These are phyloP conservation scores for Sugiyamaella paludigena DNA, from an alignment of 1,139 yeast genomes.

Conservation along the genomic window DNA sequence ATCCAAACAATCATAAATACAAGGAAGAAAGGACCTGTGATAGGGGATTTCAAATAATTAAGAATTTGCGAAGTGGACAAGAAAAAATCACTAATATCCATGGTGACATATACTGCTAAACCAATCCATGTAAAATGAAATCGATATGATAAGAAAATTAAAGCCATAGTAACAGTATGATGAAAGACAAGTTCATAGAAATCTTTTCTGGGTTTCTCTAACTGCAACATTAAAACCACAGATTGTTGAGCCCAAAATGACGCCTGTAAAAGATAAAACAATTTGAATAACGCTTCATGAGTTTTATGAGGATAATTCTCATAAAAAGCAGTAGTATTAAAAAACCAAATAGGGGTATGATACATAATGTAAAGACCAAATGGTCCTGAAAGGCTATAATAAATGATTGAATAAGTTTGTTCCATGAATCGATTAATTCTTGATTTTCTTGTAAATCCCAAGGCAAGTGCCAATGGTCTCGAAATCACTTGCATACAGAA, in stretches of 20 bases:
- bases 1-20: conserved; percentile 73
- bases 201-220: conserved; percentile 95
- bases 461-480: conserved; percentile 60
- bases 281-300: conserved; percentile 67
- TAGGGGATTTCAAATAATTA: conserved; percentile 70
- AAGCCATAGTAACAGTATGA: conserved; percentile 85
- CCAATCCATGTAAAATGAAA: conserved; percentile 98
- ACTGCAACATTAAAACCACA: conserved; percentile 70
- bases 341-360: conserved; percentile 80
- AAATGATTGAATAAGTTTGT: conserved; percentile 80
- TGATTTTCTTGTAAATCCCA: conserved; percentile 55
- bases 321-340: conserved; percentile 80
- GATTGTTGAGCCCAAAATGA: conserved; percentile 98
- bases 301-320: conserved; percentile 77
- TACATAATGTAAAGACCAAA: conserved; percentile 88
- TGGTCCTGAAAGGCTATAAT: conserved; percentile 80
- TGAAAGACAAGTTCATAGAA: conserved; percentile 74
- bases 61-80: conserved; percentile 81
- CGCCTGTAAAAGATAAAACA: conserved; percentile 87
- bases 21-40: conserved; percentile 65
- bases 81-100: conserved; percentile 94
- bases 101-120: conserved; percentile 80
- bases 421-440: conserved; percentile 85
- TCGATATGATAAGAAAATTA: conserved; percentile 86
- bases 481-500: conserved; percentile 81